Evolutionary conservation across 768 basidiomycete species (phyloP).

Genomic region (Podaxis sp.): DNA sequence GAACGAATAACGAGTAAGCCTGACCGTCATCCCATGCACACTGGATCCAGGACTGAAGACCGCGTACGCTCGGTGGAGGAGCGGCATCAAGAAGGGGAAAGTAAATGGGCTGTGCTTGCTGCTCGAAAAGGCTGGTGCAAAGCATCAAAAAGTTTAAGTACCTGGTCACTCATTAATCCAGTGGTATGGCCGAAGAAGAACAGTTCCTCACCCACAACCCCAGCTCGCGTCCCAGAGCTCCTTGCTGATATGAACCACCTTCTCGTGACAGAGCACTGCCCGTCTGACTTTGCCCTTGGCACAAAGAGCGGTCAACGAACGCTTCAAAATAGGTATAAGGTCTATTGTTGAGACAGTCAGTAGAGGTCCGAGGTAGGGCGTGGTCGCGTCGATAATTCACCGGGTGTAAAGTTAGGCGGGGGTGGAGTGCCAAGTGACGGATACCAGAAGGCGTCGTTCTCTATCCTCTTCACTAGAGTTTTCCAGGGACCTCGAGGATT

Average conservation of each 20-base stretch:
- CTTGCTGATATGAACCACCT: conserved; percentile 53
- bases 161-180: conserved; percentile 32
- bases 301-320: conserved; percentile 51
- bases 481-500: conserved; percentile 10
- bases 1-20: not conserved
- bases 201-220: conserved; percentile 65
- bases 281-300: conserved; percentile 45
- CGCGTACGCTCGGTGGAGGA: conserved; percentile 63
- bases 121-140: conserved; percentile 70
- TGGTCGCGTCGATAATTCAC: conserved; percentile 28
- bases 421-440: conserved; percentile 41
- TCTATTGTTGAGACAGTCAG: conserved; percentile 35
- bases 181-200: not conserved
- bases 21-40: conserved; percentile 73
- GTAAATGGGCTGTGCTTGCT: conserved; percentile 60
- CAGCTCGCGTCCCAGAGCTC: conserved; percentile 64
- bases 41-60: conserved; percentile 79
- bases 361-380: not conserved
- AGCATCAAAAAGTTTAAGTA: conserved; percentile 85
- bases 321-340: conserved; percentile 61
- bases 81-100: conserved; percentile 56
- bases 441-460: conserved; percentile 66
- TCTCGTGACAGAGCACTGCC: conserved; percentile 64
- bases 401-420: conserved; percentile 58
- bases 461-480: conserved; percentile 18